Evolutionary conservation across 805 yeast species (phyloP), one percentile per base, ranked within the genome.

Genomic region (Candida taoyuanica): DNA sequence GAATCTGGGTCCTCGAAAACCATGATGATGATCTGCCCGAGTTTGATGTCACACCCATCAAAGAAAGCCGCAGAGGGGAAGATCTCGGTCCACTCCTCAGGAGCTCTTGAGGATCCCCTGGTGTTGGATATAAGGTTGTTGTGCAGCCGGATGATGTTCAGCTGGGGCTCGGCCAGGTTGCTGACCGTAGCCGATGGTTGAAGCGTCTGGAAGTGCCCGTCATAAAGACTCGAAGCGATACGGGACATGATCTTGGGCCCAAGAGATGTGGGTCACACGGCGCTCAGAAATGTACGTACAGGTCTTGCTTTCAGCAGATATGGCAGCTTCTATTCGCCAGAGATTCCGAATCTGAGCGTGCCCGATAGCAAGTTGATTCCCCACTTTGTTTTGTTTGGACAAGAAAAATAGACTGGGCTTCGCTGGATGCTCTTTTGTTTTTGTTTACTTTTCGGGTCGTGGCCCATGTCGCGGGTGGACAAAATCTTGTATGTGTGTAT

Each of bases 11-110:
- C 68, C 44, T 73, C 71, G 49, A 70, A 78, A 2, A 81, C 68
- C 56, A 78, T 64, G 3, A 72, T 64, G 14, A 72, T 39, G 11
- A 77, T 52, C 13, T 69, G 59, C 1, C 73, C 72, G 2, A 71
- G 48, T 7, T 74, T 54, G 7, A 48, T 47, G 44, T 81, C 86
- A 28, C 53, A 41, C 3, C 80, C 84, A 11, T 60, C 44, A 49
- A 73, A 79, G 47, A 71, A 75, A 0, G 74, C 80, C 5, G 80
- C 75, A 12, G 63, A 50, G 3, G 74, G 64, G 28, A 74, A 64
- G 5, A 75, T 47, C 1, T 58, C 43, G 3, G 52, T 40, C 81
- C 81, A 74, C 29, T 60, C 59, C 2, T 53, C 43, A 7, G 18
- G 21, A 5, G 54, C 37, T 29, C 42, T 52, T 30, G 38, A 41